These are phyloP conservation scores for Pleoardoris graminearum DNA, from an alignment of 2,329 filamentous ascomycete genomes.

Conservation along the genomic window DNA sequence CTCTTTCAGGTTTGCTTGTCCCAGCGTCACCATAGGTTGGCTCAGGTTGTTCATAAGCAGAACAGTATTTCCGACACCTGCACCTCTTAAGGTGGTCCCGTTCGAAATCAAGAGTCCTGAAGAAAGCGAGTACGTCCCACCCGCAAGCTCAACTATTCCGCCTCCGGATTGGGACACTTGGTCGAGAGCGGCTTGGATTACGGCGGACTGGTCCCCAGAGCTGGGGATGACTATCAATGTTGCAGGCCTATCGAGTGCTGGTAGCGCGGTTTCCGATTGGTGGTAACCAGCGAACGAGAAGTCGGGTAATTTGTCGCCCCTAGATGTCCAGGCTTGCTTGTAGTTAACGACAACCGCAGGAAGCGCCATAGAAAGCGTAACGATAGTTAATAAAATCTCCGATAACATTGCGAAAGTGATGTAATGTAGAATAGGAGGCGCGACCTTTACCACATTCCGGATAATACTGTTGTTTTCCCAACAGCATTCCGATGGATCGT, in stretches of 20 bases:
- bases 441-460: no score
- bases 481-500: no score
- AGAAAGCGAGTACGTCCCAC: constrained; percentile 11
- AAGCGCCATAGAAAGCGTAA: not conserved
- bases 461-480: no score
- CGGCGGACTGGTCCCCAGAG: constrained; percentile 1
- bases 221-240: constrained; percentile 10
- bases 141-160: constrained; percentile 8
- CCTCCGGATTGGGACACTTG: constrained; percentile 7
- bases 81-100: constrained; percentile 5
- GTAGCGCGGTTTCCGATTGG: constrained; percentile 2
- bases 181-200: constrained; percentile 14
- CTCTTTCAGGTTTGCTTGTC: not conserved
- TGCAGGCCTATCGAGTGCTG: not conserved
- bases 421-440: no score
- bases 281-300: constrained; percentile 14
- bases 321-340: constrained; percentile 8
- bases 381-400: not conserved
- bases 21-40: constrained; percentile 5
- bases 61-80: constrained; percentile 9
- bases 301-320: constrained; percentile 13
- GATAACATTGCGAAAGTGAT: not conserved
- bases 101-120: constrained; percentile 9
- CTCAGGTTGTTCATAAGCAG: constrained; percentile 8
- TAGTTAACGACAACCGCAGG: constrained; percentile 8